These are phyloP conservation scores for Boletus sensibilis DNA, from an alignment of 768 basidiomycete species.

Conservation along the genomic window DNA sequence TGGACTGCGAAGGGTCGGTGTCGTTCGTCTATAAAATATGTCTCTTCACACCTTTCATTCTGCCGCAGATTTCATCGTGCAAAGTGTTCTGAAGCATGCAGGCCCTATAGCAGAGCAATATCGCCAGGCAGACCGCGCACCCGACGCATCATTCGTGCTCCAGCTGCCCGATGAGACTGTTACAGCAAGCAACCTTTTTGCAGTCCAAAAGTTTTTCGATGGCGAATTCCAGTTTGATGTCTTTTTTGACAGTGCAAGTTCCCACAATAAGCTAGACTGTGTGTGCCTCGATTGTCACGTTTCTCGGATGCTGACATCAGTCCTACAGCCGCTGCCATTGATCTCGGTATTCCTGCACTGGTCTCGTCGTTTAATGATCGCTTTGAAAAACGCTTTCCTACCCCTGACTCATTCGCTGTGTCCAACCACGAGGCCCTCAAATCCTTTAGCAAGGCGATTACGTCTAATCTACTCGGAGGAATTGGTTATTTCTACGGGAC, in stretches of 20 bases:
- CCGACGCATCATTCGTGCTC: conserved; percentile 80
- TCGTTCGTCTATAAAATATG: background rate
- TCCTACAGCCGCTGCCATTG: conserved; percentile 56
- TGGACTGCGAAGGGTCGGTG: conserved; percentile 81
- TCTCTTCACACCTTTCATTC: background rate
- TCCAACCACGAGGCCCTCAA: conserved; percentile 51
- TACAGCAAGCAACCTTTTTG: conserved; percentile 75
- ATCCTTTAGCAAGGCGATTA: conserved; percentile 83
- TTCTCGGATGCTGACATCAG: background rate
- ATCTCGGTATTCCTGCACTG: conserved; percentile 68
- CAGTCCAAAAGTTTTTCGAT: conserved; percentile 82
- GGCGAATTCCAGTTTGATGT: conserved; percentile 89
- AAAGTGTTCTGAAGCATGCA: conserved; percentile 58
- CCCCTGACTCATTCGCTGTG: conserved; percentile 51
- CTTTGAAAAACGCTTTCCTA: conserved; percentile 71
- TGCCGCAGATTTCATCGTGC: conserved; percentile 57
- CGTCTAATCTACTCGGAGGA: conserved; percentile 88
- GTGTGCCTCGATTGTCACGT: conserved; percentile 24
- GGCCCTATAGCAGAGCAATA: conserved; percentile 55
- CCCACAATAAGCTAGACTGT: conserved; percentile 66
- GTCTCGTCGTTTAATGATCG: conserved; percentile 58
- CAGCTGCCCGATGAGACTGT: conserved; percentile 74
- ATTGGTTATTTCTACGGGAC: conserved; percentile 94
- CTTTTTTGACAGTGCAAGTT: conserved; percentile 76
- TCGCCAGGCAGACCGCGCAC: conserved; percentile 44